Percentiles rank a stretch among this genome's conserved stretches.
phyloP scores from a whole-genome alignment of 495 filamentous ascomycete species.

The Tuber indicum region DNA sequence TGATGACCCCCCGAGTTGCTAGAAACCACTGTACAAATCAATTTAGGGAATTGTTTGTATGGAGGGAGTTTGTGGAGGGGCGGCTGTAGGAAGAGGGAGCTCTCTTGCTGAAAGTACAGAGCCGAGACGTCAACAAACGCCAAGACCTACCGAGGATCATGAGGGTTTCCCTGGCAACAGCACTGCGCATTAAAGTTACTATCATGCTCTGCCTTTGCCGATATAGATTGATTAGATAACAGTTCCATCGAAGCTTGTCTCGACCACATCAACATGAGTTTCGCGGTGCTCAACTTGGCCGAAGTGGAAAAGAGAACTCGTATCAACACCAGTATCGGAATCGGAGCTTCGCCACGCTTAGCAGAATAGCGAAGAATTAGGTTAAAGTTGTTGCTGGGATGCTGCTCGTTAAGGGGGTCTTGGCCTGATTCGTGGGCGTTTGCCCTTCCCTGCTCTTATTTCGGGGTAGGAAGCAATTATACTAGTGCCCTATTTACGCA shows the following conservation, averaged over 20 bases:
- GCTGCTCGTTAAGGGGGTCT: neutral
- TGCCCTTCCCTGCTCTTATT: neutral
- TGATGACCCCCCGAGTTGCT: slow-evolving; percentile 2
- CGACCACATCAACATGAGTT: neutral
- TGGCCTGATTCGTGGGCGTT: no score
- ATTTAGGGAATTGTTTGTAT: slow-evolving; percentile 17
- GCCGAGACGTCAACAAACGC: slow-evolving; percentile 27
- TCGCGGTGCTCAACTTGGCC: neutral
- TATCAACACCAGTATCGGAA: neutral
- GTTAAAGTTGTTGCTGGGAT: neutral
- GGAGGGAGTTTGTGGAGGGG: slow-evolving; percentile 9
- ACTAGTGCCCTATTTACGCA: neutral
- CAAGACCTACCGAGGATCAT: slow-evolving; percentile 13
- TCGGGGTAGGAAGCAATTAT: neutral
- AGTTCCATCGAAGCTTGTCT: neutral
- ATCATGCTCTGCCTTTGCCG: neutral
- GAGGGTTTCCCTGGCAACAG: slow-evolving; percentile 28
- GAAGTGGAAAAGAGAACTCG: neutral
- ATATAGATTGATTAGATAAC: neutral
- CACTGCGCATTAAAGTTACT: neutral
- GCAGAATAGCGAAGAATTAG: neutral
- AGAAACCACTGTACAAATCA: slow-evolving; percentile 4
- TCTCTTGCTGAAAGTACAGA: slow-evolving; percentile 19
- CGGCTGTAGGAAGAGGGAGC: slow-evolving; percentile 12
- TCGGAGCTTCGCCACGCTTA: neutral